These are phyloP conservation scores for Scleromitrula shiraiana DNA, from an alignment of 2,329 filamentous ascomycete genomes.

Conservation along the genomic window DNA sequence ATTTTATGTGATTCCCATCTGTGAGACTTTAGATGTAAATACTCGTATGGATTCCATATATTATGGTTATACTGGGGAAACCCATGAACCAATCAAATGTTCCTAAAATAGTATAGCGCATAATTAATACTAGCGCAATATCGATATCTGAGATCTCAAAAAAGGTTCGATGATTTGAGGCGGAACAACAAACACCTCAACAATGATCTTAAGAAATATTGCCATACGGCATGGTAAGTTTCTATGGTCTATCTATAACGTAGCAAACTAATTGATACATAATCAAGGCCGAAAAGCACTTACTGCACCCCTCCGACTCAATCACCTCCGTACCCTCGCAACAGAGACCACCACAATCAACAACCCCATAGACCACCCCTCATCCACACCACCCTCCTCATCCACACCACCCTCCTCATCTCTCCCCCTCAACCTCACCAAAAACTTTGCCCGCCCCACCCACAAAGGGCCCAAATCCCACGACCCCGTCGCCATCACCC, in stretches of 20 bases:
- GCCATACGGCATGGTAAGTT: slow-evolving; percentile 46
- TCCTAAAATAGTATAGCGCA: slow-evolving; percentile 12
- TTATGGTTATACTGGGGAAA: too few relatives aligned
- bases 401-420: slow-evolving; percentile 17
- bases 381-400: slow-evolving; percentile 17
- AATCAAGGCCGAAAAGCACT: slow-evolving; percentile 45
- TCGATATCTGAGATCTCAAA: slow-evolving; percentile 19
- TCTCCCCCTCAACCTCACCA: slow-evolving; percentile 4
- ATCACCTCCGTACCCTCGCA: slow-evolving; percentile 35
- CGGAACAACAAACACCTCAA: slow-evolving; percentile 19
- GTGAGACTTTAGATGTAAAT: too few relatives aligned
- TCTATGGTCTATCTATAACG: background rate
- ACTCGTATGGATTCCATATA: too few relatives aligned
- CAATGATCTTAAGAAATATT: slow-evolving; percentile 50
- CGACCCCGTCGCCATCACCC: slow-evolving; percentile 15
- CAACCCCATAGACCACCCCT: slow-evolving; percentile 12
- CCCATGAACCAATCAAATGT: too few relatives aligned
- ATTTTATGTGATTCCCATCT: too few relatives aligned
- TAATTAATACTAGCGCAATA: slow-evolving; percentile 14
- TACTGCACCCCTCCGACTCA: slow-evolving; percentile 34
- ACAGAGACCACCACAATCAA: slow-evolving; percentile 19
- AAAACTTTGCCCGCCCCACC: too few relatives aligned
- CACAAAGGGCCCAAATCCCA: background rate
- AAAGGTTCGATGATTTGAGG: slow-evolving; percentile 16
- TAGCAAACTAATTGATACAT: slow-evolving; percentile 17